These are phyloP conservation scores for Cylindrotheca closterium DNA, from an alignment of 108 stramenopile genomes.

Conservation along the genomic window DNA sequence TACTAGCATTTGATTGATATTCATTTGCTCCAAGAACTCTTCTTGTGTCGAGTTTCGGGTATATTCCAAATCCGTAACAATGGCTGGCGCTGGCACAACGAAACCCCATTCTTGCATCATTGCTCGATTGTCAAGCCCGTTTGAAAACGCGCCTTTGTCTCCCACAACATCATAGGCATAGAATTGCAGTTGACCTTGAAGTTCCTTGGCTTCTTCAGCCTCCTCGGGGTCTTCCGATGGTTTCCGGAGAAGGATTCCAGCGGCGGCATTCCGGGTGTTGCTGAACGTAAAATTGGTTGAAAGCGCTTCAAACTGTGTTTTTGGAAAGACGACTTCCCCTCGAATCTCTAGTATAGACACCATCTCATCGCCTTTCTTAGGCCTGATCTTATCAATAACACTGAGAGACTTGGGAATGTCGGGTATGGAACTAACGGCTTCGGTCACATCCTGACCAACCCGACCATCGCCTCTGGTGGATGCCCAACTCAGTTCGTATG, in stretches of 20 bases:
- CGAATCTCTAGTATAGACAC: constrained; percentile 84
- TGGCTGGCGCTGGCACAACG: constrained; percentile 50
- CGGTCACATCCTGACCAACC: constrained; percentile 80
- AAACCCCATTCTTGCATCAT: constrained; percentile 57
- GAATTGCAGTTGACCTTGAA: constrained; percentile 69
- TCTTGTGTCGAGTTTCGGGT: constrained; percentile 2
- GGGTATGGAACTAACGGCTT: constrained; percentile 24
- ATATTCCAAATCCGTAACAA: constrained; percentile 27
- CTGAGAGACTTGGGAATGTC: constrained; percentile 15
- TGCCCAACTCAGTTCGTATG: constrained; percentile 67
- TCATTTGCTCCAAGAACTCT: constrained; percentile 2
- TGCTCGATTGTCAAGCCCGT: constrained; percentile 39
- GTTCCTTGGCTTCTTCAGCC: constrained; percentile 22
- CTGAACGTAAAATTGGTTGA: constrained; percentile 45
- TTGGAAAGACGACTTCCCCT: constrained; percentile 89
- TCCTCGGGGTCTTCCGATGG: constrained; percentile 28
- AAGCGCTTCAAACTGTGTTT: constrained; percentile 32
- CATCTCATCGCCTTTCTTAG: too few species aligned
- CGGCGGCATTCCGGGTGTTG: constrained; percentile 92
- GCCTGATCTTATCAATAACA: not conserved
- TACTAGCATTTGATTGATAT: constrained; percentile 27
- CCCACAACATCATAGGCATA: constrained; percentile 86
- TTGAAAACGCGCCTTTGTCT: not conserved
- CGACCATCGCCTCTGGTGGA: constrained; percentile 91
- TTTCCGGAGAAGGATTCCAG: constrained; percentile 86